Evolutionary conservation across 768 basidiomycete species (phyloP).

Genomic region (Lactarius psammicola): DNA sequence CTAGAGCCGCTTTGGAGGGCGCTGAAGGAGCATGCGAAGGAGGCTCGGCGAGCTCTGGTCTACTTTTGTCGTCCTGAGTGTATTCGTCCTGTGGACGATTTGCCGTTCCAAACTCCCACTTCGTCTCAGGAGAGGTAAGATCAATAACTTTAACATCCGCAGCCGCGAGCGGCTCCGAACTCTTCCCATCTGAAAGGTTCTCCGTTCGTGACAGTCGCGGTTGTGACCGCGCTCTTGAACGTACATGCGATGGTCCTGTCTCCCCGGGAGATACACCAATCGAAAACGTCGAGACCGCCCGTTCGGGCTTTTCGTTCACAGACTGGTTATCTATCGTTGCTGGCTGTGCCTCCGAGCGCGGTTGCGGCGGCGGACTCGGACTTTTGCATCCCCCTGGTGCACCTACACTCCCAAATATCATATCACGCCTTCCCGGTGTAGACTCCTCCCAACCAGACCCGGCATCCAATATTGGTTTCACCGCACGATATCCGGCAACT

Average conservation of each 20-base stretch:
- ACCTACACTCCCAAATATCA: constrained; percentile 29
- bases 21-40: not conserved
- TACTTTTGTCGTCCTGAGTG: constrained; percentile 10
- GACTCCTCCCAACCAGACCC: constrained; percentile 5
- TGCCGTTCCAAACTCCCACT: constrained; percentile 62
- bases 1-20: constrained; percentile 14
- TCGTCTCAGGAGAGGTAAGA: constrained; percentile 37
- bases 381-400: constrained; percentile 21
- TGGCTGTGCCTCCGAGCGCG: constrained; percentile 10
- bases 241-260: constrained; percentile 33
- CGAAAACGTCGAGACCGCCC: constrained; percentile 40
- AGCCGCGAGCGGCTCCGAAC: not conserved
- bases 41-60: constrained; percentile 1
- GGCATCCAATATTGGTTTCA: constrained; percentile 27
- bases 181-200: constrained; percentile 9
- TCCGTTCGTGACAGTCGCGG: constrained; percentile 16
- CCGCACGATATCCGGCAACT: constrained; percentile 38
- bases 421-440: constrained; percentile 16
- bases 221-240: constrained; percentile 36
- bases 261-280: constrained; percentile 47
- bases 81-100: constrained; percentile 18
- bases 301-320: constrained; percentile 32
- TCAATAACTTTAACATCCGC: constrained; percentile 35
- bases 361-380: constrained; percentile 31
- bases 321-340: not conserved